Evolutionary conservation across 768 basidiomycete species (phyloP).

Genomic region (Mrakia hoshinonis): DNA sequence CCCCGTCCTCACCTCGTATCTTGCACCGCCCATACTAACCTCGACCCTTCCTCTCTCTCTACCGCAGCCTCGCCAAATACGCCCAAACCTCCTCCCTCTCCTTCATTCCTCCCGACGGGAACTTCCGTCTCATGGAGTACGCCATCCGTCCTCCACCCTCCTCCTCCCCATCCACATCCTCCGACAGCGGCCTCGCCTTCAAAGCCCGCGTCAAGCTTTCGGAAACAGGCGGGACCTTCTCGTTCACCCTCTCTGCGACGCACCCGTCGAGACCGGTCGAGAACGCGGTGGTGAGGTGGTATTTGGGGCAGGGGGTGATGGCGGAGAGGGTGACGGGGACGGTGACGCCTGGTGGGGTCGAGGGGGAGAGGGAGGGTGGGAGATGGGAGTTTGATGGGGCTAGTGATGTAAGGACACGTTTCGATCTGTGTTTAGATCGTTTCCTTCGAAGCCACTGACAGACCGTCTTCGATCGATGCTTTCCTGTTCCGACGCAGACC

Average conservation of each 20-base stretch:
- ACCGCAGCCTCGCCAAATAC: constrained; percentile 66
- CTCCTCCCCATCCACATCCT: constrained; percentile 38
- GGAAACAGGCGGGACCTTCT: constrained; percentile 44
- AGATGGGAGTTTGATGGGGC: constrained; percentile 74
- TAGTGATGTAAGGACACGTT: constrained; percentile 48
- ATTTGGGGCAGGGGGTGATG: constrained; percentile 64
- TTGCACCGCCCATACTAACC: not conserved
- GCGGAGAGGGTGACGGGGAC: constrained; percentile 64
- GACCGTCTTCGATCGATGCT: not conserved
- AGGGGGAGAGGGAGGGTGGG: constrained; percentile 44
- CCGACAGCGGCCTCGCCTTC: constrained; percentile 44
- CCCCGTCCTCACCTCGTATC: not conserved
- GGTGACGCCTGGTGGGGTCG: constrained; percentile 33
- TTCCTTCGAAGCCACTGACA: not conserved
- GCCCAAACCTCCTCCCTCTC: constrained; percentile 65
- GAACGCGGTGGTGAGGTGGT: constrained; percentile 59
- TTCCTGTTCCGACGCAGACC: not conserved
- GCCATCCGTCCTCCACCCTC: constrained; percentile 50
- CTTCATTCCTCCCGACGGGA: constrained; percentile 88
- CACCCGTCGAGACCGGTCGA: constrained; percentile 53
- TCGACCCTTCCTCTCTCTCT: not conserved
- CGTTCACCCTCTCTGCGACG: constrained; percentile 36
- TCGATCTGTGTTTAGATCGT: not conserved
- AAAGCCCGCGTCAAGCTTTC: constrained; percentile 35
- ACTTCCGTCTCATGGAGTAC: constrained; percentile 76